Base-by-base conservation (phyloP, 169 alveolate species). In the Cryptosporidium viatorum region DNA sequence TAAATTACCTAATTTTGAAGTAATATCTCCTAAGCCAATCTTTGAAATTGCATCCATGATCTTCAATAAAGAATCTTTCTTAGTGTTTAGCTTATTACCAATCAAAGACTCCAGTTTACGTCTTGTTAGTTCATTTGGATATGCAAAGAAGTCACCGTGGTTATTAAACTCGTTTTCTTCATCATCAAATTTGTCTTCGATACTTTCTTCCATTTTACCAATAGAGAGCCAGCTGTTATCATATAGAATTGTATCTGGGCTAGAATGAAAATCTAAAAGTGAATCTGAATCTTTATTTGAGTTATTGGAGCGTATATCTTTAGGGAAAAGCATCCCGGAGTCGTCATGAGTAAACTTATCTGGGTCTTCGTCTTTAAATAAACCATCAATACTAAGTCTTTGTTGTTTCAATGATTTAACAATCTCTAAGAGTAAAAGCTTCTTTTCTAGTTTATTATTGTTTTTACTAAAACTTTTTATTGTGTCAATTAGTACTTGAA, bases 71-170 rank as follows among this genome's bases (percentile, higher is more conserved):
- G 92, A 74, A 23, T 48, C 74, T 37, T 39, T 70, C 43, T 85
- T 92, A 68, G 86, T 85, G 9, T 70, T 87, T 39, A 95, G 85
- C 52, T 94, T 94, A 37, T 84, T 84, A 50, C 95, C 95, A 39
- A 93, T 73, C 85, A 93, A 87, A 21, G 84, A 91, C 70, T 91
- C 92, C 26, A 91, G 84, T 43, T 73, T 85, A 18, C 91, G 43
- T 55, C 94, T 86, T 52, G 95, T 93, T 91, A 85, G 67, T 89
- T 92, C 92, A 91, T 85, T 45, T 85, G 92, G 84, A 86, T 91
- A 71, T 73, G 89, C 69, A 92, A 92, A 48, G 84, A 80, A 80
- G 29, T 80, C 68, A 23, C 89, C 75, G 16, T 21, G 29, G 65
- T 39, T 9, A 14, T 35, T 29, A 70, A 39, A 45, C 23, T 70